Evolutionary conservation across 768 basidiomycete species (phyloP).

Genomic region (Suillus paluster): DNA sequence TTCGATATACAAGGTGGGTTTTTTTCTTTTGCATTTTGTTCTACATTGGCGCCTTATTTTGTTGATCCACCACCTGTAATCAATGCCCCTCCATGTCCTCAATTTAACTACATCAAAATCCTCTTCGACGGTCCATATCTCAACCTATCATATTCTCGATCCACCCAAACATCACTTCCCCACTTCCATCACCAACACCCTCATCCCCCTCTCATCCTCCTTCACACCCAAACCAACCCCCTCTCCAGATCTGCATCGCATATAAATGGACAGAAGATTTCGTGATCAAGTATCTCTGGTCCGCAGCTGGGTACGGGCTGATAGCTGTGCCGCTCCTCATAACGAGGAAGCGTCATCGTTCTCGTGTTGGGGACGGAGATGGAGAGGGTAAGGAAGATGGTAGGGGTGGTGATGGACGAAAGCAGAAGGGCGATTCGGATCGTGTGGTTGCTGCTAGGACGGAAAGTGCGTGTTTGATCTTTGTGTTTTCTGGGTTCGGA

Average conservation of each 20-base stretch:
- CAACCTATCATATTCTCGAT: too few species aligned
- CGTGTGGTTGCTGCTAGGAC: conserved; percentile 52
- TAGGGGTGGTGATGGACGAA: conserved; percentile 11
- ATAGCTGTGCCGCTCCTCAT: conserved; percentile 91
- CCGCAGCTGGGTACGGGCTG: too few species aligned
- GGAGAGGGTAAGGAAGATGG: conserved; percentile 23
- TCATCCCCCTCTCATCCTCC: too few species aligned
- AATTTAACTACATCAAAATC: too few species aligned
- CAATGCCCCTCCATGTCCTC: background rate
- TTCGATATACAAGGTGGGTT: conserved; percentile 80
- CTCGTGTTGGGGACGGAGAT: conserved; percentile 14
- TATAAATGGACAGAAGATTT: conserved; percentile 98
- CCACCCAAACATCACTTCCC: too few species aligned
- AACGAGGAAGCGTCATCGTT: conserved; percentile 51
- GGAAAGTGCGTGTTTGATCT: conserved; percentile 42
- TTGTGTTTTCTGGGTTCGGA: background rate
- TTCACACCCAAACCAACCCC: conserved; percentile 2
- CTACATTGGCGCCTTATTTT: too few species aligned
- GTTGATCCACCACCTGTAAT: too few species aligned
- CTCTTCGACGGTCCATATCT: too few species aligned
- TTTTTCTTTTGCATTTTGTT: too few species aligned
- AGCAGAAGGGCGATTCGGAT: conserved; percentile 20
- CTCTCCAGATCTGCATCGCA: conserved; percentile 75
- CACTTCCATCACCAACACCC: too few species aligned
- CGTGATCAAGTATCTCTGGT: too few species aligned